phyloP scores from a whole-genome alignment of 345 rosid species.

The Diplotaxis tenuifolia region DNA sequence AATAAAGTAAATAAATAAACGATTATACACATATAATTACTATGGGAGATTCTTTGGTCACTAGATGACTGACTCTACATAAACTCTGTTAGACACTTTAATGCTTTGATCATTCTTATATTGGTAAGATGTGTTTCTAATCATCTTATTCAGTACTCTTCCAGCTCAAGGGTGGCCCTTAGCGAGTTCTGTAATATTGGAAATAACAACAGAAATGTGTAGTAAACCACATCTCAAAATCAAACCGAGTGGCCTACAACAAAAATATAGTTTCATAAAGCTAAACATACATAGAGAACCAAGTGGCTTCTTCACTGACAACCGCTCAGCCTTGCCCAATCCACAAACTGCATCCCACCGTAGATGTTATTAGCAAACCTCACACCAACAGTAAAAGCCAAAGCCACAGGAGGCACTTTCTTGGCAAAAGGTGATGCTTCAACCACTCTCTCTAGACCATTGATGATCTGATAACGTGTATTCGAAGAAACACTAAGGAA shows the following conservation, averaged over 20 bases:
- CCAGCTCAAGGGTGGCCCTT: neutral
- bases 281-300: neutral
- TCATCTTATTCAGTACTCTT: neutral
- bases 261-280: conserved; percentile 1
- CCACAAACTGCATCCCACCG: conserved; percentile 90
- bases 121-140: neutral
- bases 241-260: conserved; percentile 10
- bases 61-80: neutral
- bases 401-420: conserved; percentile 63
- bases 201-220: neutral
- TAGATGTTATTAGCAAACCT: conserved; percentile 80
- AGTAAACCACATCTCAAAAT: neutral
- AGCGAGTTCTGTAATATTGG: conserved; percentile 3
- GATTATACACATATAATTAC: too few relatives aligned
- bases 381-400: conserved; percentile 86
- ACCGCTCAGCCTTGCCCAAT: conserved; percentile 83
- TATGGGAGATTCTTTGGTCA: neutral
- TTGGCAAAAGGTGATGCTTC: conserved; percentile 76
- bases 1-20: too few relatives aligned
- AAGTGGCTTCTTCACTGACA: conserved; percentile 39
- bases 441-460: conserved; percentile 70
- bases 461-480: conserved; percentile 71
- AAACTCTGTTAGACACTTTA: neutral
- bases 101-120: conserved; percentile 28
- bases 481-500: conserved; percentile 77